Conservation (phyloP, 495 filamentous ascomycete genomes). For the Physcia stellaris region DNA sequence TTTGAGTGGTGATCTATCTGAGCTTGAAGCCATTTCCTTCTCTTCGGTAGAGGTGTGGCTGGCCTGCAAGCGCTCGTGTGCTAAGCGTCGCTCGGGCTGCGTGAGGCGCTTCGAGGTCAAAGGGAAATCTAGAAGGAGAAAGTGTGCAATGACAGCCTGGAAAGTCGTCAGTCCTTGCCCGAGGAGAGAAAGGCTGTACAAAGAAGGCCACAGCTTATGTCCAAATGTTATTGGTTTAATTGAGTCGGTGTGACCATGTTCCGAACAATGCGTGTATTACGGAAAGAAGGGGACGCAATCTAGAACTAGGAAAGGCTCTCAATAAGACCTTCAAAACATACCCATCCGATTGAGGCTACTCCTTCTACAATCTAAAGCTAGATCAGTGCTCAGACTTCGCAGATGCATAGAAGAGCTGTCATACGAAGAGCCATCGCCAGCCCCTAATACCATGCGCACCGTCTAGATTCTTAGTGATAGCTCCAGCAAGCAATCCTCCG, state of each 20-base stretch:
- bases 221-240: no score
- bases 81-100: constrained; percentile 14
- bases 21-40: constrained; percentile 10
- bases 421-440: constrained; percentile 33
- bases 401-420: no score
- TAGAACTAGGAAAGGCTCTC: no score
- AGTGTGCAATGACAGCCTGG: constrained; percentile 17
- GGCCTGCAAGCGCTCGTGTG: constrained; percentile 12
- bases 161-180: no score
- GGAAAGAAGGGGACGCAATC: no score
- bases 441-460: constrained; percentile 26
- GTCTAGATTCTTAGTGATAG: constrained; percentile 24
- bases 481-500: constrained; percentile 35
- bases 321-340: no score
- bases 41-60: constrained; percentile 12
- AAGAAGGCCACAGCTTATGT: no score
- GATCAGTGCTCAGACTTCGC: no score
- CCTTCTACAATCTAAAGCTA: constrained; percentile 26
- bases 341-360: constrained; percentile 10
- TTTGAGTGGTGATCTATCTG: no score
- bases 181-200: no score
- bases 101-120: constrained; percentile 17
- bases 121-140: constrained; percentile 23
- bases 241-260: no score
- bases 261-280: no score